Conservation (phyloP, 2,329 filamentous ascomycete species). For the Furcasterigmium furcatum region DNA sequence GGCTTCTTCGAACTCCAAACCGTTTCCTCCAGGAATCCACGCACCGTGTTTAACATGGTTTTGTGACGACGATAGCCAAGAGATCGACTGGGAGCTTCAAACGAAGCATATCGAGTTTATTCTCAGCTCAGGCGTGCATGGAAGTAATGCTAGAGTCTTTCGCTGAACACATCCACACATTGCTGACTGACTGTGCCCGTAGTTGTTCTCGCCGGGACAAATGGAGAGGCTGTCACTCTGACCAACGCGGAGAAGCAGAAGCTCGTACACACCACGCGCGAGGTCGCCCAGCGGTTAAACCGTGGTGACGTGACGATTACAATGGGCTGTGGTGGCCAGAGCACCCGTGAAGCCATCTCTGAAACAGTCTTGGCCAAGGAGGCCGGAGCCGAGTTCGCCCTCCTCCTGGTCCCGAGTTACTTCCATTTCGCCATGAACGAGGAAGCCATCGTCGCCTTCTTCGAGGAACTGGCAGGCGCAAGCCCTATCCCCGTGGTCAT, state of each 20-base stretch:
- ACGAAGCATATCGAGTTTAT: slow-evolving; percentile 50
- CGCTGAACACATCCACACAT: too few relatives aligned
- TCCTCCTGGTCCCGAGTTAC: slow-evolving; percentile 67
- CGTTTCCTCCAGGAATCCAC: slow-evolving; percentile 48
- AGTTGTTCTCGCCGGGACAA: slow-evolving; percentile 68
- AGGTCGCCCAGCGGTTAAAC: slow-evolving; percentile 53
- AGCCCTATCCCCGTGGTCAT: slow-evolving; percentile 63
- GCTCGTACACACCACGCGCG: slow-evolving; percentile 56
- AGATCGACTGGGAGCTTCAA: slow-evolving; percentile 54
- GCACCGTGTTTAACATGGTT: slow-evolving; percentile 57
- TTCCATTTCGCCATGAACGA: slow-evolving; percentile 62
- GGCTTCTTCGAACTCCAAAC: slow-evolving; percentile 21
- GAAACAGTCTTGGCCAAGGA: slow-evolving; percentile 59
- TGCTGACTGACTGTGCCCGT: too few relatives aligned
- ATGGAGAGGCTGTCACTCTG: slow-evolving; percentile 71
- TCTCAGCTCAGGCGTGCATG: slow-evolving; percentile 47
- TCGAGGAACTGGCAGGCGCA: slow-evolving; percentile 50
- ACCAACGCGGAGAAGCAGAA: slow-evolving; percentile 59
- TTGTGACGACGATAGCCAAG: slow-evolving; percentile 39
- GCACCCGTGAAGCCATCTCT: slow-evolving; percentile 63
- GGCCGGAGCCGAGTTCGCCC: slow-evolving; percentile 63
- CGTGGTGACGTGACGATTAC: slow-evolving; percentile 59
- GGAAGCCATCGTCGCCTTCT: slow-evolving; percentile 59
- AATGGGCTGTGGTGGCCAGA: slow-evolving; percentile 63
- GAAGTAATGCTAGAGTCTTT: too few relatives aligned